These are phyloP conservation scores for Schwanniomyces sp. DNA, from an alignment of 805 yeast species.

Conservation along the genomic window DNA sequence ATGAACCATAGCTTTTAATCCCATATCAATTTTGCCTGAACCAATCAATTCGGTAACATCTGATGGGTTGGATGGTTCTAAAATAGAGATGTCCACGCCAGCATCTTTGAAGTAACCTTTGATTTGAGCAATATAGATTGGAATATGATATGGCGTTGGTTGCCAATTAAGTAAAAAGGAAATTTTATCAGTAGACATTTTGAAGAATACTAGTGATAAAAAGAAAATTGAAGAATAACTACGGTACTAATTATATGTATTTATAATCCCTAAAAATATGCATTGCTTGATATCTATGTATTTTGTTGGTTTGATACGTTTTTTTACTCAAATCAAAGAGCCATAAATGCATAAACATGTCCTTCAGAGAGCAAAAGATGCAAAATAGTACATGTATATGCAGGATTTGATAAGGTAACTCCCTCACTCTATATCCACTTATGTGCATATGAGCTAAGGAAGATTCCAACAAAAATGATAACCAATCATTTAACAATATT, in stretches of 20 bases:
- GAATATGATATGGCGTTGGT: slow-evolving; percentile 57
- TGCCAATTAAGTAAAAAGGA: slow-evolving; percentile 56
- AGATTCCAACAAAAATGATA: background rate
- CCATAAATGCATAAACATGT: background rate
- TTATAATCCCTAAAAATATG: background rate
- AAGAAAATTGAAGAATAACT: too few relatives aligned
- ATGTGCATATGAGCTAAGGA: background rate
- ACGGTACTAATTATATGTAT: background rate
- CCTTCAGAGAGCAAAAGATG: background rate
- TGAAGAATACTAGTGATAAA: background rate
- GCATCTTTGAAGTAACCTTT: slow-evolving; percentile 52
- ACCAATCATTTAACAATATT: background rate
- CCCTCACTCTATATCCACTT: background rate
- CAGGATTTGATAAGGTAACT: background rate
- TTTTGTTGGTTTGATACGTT: background rate
- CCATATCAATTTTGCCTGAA: slow-evolving; percentile 58
- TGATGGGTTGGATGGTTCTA: slow-evolving; percentile 58
- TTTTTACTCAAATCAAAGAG: background rate
- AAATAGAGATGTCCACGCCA: slow-evolving; percentile 50
- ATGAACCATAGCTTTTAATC: slow-evolving; percentile 60
- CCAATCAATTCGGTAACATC: slow-evolving; percentile 60
- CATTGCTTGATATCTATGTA: background rate
- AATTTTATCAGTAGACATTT: slow-evolving; percentile 48
- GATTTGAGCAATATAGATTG: slow-evolving; percentile 48
- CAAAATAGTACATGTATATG: background rate